Evolutionary conservation across 73 alveolate genomes (phyloP).

Genomic region (Urostyla sp.): DNA sequence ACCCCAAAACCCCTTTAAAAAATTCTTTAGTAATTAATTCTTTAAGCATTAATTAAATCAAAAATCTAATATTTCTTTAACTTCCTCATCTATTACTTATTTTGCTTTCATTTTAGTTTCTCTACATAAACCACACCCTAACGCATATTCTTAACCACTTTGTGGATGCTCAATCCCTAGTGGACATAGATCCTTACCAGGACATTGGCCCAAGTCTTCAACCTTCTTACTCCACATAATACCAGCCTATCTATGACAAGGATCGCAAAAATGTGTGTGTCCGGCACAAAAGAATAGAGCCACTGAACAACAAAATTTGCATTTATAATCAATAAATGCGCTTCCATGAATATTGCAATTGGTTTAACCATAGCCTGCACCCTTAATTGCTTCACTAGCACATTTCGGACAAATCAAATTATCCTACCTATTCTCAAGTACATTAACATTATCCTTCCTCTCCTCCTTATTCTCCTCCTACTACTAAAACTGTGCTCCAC

Average conservation of each 20-base stretch:
- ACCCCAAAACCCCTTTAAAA: not conserved
- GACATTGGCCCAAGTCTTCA: conserved; percentile 81
- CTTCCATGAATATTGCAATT: conserved; percentile 52
- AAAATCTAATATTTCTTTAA: not conserved
- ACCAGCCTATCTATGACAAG: conserved; percentile 60
- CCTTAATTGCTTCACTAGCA: conserved; percentile 72
- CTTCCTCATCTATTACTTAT: conserved; percentile 4
- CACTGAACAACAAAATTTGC: conserved; percentile 67
- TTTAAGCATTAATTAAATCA: not conserved
- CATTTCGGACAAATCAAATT: conserved; percentile 92
- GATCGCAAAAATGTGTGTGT: conserved; percentile 65
- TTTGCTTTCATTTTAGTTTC: conserved; percentile 1
- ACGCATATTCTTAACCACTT: conserved; percentile 94
- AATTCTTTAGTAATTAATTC: too few species aligned
- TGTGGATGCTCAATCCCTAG: conserved; percentile 93
- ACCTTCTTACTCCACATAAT: conserved; percentile 55
- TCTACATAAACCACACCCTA: conserved; percentile 57
- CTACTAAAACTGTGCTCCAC: conserved; percentile 88
- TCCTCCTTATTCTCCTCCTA: conserved; percentile 64
- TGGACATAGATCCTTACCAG: conserved; percentile 78
- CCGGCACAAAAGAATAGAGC: conserved; percentile 72
- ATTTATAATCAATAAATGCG: conserved; percentile 59
- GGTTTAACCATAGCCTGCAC: conserved; percentile 38
- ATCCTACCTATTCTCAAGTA: conserved; percentile 82
- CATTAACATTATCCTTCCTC: conserved; percentile 77